Conservation (phyloP, 805 yeast species). For the Candida ovalis region DNA sequence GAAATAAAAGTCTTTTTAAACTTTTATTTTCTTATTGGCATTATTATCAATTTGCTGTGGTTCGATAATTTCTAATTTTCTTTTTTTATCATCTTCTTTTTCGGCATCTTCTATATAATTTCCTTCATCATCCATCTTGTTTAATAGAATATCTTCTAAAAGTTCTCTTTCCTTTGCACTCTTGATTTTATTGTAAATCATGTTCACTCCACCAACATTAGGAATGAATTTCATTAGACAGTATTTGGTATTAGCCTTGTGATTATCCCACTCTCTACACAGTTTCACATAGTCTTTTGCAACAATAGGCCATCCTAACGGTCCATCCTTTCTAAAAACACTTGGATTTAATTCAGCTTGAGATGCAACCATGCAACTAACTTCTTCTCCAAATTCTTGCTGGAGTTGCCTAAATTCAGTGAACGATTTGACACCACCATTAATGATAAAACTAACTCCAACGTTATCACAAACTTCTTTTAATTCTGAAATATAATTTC, state of each 20-base stretch:
- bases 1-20: not conserved
- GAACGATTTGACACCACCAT: slow-evolving; percentile 67
- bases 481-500: slow-evolving; percentile 63
- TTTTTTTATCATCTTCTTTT: slow-evolving; percentile 3
- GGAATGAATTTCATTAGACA: slow-evolving; percentile 76
- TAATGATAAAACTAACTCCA: slow-evolving; percentile 71
- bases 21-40: slow-evolving; percentile 2
- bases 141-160: slow-evolving; percentile 34
- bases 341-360: slow-evolving; percentile 86
- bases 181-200: slow-evolving; percentile 53
- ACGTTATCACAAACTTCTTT: slow-evolving; percentile 56
- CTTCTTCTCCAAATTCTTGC: slow-evolving; percentile 46
- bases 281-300: slow-evolving; percentile 53
- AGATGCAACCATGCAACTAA: slow-evolving; percentile 95
- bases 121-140: slow-evolving; percentile 36
- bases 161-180: slow-evolving; percentile 54
- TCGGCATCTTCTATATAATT: slow-evolving; percentile 8
- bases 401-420: slow-evolving; percentile 52
- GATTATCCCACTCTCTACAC: slow-evolving; percentile 57
- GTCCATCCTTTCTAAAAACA: slow-evolving; percentile 48
- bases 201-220: slow-evolving; percentile 27
- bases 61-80: slow-evolving; percentile 4
- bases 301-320: slow-evolving; percentile 51
- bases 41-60: not conserved
- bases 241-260: slow-evolving; percentile 73